phyloP scores from a whole-genome alignment of 2,329 filamentous ascomycete genomes.

The Aschersonia sp. region DNA sequence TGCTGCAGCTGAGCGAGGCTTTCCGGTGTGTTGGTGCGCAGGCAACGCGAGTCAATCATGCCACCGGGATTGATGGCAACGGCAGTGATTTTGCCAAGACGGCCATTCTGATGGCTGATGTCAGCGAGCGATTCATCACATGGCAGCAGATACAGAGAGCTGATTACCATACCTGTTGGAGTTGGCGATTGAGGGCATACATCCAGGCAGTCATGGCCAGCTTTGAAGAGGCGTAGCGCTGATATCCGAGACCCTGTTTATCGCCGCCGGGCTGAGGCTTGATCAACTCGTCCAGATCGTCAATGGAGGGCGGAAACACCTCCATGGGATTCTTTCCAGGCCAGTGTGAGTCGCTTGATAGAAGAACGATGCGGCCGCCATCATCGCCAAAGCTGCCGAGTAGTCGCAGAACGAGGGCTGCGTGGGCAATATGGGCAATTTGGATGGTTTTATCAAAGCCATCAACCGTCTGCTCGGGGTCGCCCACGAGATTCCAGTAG shows the following conservation, averaged over 20 bases:
- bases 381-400: constrained; percentile 1
- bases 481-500: constrained; percentile 4
- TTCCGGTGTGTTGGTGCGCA: constrained; percentile 2
- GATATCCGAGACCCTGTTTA: constrained; percentile 1
- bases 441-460: constrained; percentile 4
- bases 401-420: constrained; percentile 1
- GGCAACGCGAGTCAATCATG: constrained; percentile 2
- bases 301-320: not conserved
- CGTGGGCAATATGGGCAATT: constrained; percentile 4
- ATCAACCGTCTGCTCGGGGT: constrained; percentile 3
- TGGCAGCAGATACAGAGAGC: not conserved
- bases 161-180: not conserved
- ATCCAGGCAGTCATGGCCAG: constrained; percentile 2
- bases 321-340: constrained; percentile 1
- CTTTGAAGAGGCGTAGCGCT: constrained; percentile 2
- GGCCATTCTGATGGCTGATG: not conserved
- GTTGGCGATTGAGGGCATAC: constrained; percentile 1
- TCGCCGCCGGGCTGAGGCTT: not conserved
- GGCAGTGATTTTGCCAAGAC: constrained; percentile 1
- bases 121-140: not conserved
- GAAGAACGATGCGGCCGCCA: constrained; percentile 1
- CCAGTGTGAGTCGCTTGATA: constrained; percentile 3
- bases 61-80: constrained; percentile 3
- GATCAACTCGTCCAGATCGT: not conserved
- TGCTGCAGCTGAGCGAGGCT: not conserved